Evolutionary conservation across 352 stramenopile species (phyloP).

Genomic region (Globisporangium splendens): DNA sequence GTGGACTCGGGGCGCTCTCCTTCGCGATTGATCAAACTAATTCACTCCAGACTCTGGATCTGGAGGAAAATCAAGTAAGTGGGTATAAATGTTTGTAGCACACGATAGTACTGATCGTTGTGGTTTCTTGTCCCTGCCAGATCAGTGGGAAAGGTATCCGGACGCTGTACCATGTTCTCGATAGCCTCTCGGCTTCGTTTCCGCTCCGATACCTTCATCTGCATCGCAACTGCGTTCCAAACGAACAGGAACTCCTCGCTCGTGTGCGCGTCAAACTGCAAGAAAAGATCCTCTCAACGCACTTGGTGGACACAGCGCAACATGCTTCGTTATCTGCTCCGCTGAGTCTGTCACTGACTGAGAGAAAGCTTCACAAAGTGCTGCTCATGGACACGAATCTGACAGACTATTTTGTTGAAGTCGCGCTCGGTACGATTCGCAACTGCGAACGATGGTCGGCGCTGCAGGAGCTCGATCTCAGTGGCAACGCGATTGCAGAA

Average conservation of each 20-base stretch:
- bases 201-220: constrained; percentile 38
- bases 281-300: constrained; percentile 39
- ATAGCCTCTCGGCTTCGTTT: constrained; percentile 23
- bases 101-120: not conserved
- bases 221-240: constrained; percentile 17
- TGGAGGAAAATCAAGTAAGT: constrained; percentile 48
- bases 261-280: constrained; percentile 32
- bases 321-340: not conserved
- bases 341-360: constrained; percentile 20
- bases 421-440: constrained; percentile 25
- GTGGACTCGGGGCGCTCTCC: constrained; percentile 34
- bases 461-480: constrained; percentile 52
- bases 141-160: constrained; percentile 30
- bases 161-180: constrained; percentile 36
- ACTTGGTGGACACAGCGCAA: constrained; percentile 10
- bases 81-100: not conserved
- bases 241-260: constrained; percentile 5
- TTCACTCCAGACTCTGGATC: constrained; percentile 34
- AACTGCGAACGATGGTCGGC: constrained; percentile 13
- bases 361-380: constrained; percentile 16
- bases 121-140: constrained; percentile 11
- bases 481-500: constrained; percentile 43
- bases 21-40: constrained; percentile 41
- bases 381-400: constrained; percentile 30
- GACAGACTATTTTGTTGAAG: constrained; percentile 23